Evolutionary conservation across 345 rosid genomes (phyloP).

Genomic region (Pistacia vera): DNA sequence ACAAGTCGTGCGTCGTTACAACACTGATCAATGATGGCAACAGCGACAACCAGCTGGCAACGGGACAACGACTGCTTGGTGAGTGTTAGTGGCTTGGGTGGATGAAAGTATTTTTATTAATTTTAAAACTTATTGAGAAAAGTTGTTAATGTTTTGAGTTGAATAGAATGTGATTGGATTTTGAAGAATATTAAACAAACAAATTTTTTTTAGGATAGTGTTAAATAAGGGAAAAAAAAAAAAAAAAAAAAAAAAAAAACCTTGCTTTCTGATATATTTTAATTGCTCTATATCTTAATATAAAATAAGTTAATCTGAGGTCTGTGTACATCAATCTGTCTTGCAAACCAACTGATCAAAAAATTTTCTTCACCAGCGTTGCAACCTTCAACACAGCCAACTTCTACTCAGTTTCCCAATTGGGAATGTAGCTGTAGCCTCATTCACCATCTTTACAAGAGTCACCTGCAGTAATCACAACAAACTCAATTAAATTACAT

Average conservation of each 20-base stretch:
- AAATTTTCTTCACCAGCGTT: neutral
- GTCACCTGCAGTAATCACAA: constrained; percentile 53
- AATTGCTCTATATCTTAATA: neutral
- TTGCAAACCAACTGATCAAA: neutral
- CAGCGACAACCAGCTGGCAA: too few relatives aligned
- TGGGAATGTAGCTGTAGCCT: constrained; percentile 75
- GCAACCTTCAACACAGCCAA: neutral
- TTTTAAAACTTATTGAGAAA: too few relatives aligned
- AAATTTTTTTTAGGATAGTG: too few relatives aligned
- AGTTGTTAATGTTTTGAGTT: too few relatives aligned
- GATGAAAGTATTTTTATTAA: too few relatives aligned
- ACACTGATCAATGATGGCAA: too few relatives aligned
- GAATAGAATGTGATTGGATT: too few relatives aligned
- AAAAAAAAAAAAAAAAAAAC: too few relatives aligned
- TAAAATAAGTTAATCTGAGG: constrained; percentile 7
- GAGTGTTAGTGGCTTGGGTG: too few relatives aligned
- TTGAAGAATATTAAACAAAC: too few relatives aligned
- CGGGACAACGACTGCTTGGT: too few relatives aligned
- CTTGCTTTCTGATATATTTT: neutral
- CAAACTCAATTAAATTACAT: neutral
- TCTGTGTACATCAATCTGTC: neutral
- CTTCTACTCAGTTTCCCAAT: constrained; percentile 50
- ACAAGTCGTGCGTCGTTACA: too few relatives aligned
- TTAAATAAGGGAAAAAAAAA: neutral
- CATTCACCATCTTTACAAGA: constrained; percentile 85